Evolutionary conservation across 129 eudicot genomes (phyloP), one percentile per base, ranked within the genome.

Genomic region (Kitagawia praeruptora): DNA sequence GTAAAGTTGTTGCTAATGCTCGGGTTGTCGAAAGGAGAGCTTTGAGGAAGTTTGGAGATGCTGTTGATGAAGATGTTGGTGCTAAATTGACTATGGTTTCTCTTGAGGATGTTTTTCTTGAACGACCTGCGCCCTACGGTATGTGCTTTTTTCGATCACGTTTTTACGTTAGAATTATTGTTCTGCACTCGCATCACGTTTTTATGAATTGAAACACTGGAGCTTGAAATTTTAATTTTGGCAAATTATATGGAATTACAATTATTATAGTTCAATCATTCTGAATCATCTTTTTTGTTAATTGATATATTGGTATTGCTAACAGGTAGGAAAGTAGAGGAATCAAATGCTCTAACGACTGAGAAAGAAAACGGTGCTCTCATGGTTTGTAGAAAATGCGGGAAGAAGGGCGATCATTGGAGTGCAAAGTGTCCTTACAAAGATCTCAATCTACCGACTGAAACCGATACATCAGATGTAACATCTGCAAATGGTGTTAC

Each of bases 351-450:
- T 44, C 13, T 1, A 46, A 81, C n/a, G n/a, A n/a, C 87, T 48
- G 84, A 81, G 74, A 66, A 81, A 82, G 87, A 75, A 81, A 96
- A 94, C 27, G 93, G 91, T 39, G 86, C 85, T 74, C 93, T 90
- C 82, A 88, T 89, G 94, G 88, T 93, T 2, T 93, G 98, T 42
- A 85, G 98, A 75, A 85, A 89, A 11, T 91, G 98, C 81, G 91
- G 91, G 7, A 91, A 88, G 85, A 93, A 93, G 78, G 98, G 98
- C 51, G 97, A 93, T 74, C 98, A 93, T 87, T 93, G 98, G 98
- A 91, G 95, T 64, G 86, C 94, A 53, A 84, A 80, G 77, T 93
- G 98, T 58, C 96, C 98, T 27, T 93, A 87, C 92, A 91, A 91
- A 86, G 96, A 91, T 75, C 92, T 93, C 10, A 86, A 91, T 19